A percentile compares a stretch with the other conserved stretches of the same genome.
phyloP scores from a whole-genome alignment of 768 basidiomycete species.

The Boletus rubroflammeus region DNA sequence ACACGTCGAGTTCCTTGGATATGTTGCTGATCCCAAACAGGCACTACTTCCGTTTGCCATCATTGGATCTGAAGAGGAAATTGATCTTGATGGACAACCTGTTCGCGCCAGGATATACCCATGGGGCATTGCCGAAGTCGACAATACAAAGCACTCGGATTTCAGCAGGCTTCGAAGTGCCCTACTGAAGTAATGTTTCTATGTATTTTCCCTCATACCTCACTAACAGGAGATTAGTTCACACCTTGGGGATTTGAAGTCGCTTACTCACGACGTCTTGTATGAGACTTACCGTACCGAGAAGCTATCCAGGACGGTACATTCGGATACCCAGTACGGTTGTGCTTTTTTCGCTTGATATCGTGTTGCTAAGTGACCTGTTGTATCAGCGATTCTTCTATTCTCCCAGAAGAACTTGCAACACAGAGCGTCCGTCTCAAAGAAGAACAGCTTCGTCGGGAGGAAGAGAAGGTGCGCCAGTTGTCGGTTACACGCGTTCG shows the following conservation, averaged over 20 bases:
- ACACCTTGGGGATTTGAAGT: constrained; percentile 92
- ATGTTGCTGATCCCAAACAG: constrained; percentile 35
- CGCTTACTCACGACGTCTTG: constrained; percentile 87
- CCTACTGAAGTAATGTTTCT: constrained; percentile 67
- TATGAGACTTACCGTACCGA: constrained; percentile 98
- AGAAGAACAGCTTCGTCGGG: constrained; percentile 95
- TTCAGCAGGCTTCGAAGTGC: constrained; percentile 91
- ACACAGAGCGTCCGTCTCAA: constrained; percentile 96
- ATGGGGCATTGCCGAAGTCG: constrained; percentile 98
- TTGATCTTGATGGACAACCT: constrained; percentile 87
- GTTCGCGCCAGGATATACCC: constrained; percentile 95
- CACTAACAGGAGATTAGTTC: constrained; percentile 51
- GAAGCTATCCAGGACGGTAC: constrained; percentile 89
- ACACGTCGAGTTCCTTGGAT: not conserved
- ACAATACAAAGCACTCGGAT: constrained; percentile 99
- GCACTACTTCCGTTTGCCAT: constrained; percentile 94
- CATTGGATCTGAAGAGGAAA: constrained; percentile 95
- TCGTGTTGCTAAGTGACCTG: constrained; percentile 23
- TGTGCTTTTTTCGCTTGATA: not conserved
- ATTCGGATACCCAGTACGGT: constrained; percentile 67
- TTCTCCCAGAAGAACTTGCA: constrained; percentile 94
- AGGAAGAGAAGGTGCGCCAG: constrained; percentile 82
- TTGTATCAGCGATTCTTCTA: constrained; percentile 69
- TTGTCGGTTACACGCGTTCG: not conserved
- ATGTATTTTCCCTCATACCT: not conserved